Conservation (phyloP, 164 flowering plant genomes). For the grape (Vitis vinifera) region DNA sequence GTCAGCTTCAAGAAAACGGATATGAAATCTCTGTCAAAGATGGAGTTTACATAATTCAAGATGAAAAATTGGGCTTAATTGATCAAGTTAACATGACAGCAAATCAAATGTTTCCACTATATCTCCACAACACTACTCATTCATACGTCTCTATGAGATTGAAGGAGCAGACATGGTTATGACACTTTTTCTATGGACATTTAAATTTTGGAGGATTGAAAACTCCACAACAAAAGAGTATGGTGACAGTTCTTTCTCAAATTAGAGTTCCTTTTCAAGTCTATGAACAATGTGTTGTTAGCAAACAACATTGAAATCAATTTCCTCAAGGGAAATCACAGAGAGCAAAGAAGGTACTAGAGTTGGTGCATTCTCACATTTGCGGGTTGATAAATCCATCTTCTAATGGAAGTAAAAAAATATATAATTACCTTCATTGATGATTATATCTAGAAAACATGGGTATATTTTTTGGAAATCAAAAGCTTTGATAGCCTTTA, state of each 20-base stretch:
- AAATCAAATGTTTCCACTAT: slow-evolving; percentile 11
- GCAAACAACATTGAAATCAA: background rate
- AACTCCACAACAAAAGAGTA: too few relatives aligned
- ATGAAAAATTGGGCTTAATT: slow-evolving; percentile 14
- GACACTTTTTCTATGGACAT: too few relatives aligned
- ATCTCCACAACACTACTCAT: background rate
- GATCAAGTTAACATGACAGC: slow-evolving; percentile 3
- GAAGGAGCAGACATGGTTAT: too few relatives aligned
- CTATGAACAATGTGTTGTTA: background rate
- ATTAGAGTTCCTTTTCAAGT: slow-evolving; percentile 6
- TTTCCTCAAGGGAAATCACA: slow-evolving; percentile 10
- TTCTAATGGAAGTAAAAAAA: slow-evolving; percentile 1
- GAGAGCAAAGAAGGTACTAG: background rate
- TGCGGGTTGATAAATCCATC: slow-evolving; percentile 5
- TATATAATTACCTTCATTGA: too few relatives aligned
- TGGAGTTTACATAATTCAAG: slow-evolving; percentile 11
- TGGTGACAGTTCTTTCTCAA: slow-evolving; percentile 2
- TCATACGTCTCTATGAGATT: background rate
- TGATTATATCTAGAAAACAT: background rate
- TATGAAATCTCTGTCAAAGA: slow-evolving; percentile 16
- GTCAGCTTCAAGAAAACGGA: slow-evolving; percentile 1
- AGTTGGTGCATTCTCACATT: slow-evolving; percentile 7
- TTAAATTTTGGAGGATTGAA: too few relatives aligned
- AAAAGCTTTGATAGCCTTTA: too few relatives aligned
- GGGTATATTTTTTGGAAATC: slow-evolving; percentile 11